Evolutionary conservation across 1,139 yeast species (phyloP).

Genomic region (Kazachstania sp.): DNA sequence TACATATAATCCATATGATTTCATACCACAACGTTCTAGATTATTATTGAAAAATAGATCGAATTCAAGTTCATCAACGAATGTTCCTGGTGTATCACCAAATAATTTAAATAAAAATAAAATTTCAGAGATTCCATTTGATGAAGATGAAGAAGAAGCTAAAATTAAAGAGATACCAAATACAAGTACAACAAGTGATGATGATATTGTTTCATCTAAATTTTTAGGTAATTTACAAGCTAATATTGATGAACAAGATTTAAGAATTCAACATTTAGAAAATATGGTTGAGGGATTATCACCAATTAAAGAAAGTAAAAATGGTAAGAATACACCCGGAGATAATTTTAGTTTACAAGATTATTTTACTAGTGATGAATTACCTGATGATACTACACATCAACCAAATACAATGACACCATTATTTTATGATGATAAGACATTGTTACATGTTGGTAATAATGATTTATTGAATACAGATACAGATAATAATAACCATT

Average conservation of each 20-base stretch:
- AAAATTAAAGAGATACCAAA: background rate
- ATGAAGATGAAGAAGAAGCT: constrained; percentile 12
- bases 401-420: constrained; percentile 4
- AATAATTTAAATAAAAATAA: constrained; percentile 5
- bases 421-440: constrained; percentile 5
- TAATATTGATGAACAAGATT: constrained; percentile 29
- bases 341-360: constrained; percentile 12
- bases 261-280: constrained; percentile 26
- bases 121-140: constrained; percentile 25
- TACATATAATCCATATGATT: background rate
- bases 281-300: constrained; percentile 18
- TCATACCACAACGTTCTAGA: constrained; percentile 5
- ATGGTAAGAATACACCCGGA: background rate
- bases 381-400: background rate
- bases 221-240: constrained; percentile 18
- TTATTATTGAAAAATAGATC: constrained; percentile 22
- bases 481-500: background rate
- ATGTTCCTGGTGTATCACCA: constrained; percentile 3
- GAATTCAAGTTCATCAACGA: constrained; percentile 12
- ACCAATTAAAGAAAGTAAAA: constrained; percentile 6
- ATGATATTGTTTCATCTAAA: constrained; percentile 3
- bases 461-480: background rate
- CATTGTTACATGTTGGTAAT: background rate
- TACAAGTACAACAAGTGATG: background rate
- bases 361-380: constrained; percentile 7